phyloP scores from a whole-genome alignment of 176 grass and related monocot genomes.

The Juncus effusus region DNA sequence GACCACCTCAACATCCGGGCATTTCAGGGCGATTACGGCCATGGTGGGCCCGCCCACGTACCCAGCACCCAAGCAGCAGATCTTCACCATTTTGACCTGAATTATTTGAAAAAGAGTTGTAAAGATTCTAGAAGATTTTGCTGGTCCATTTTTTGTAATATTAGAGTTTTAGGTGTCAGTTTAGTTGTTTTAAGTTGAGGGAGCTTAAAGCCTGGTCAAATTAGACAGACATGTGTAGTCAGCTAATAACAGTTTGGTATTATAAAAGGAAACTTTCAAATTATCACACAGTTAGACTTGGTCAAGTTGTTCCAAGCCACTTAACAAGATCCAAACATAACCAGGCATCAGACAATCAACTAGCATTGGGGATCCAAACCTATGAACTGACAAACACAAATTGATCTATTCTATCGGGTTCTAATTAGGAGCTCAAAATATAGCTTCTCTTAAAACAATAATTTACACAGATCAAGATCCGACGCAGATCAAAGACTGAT shows the following conservation, averaged over 20 bases:
- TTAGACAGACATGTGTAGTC: not conserved
- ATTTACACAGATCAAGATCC: slow-evolving; percentile 6
- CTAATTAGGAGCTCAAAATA: no score
- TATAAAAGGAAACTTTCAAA: not conserved
- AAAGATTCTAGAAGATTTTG: not conserved
- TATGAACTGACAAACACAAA: no score
- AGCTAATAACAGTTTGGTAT: not conserved
- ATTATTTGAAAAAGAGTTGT: not conserved
- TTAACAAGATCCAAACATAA: no score
- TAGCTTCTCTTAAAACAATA: not conserved
- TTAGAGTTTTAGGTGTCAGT: not conserved
- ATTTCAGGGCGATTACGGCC: slow-evolving; percentile 64
- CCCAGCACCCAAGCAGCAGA: slow-evolving; percentile 68
- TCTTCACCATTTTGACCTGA: slow-evolving; percentile 61
- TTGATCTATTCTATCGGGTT: no score
- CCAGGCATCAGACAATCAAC: no score
- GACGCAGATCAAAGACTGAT: not conserved
- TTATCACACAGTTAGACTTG: not conserved
- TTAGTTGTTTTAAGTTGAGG: not conserved
- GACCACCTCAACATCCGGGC: slow-evolving; percentile 49
- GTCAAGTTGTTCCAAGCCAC: not conserved
- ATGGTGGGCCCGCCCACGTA: slow-evolving; percentile 76
- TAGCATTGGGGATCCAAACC: no score
- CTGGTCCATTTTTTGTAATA: not conserved
- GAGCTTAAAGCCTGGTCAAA: not conserved